Percentiles rank a stretch among this genome's conserved stretches.
Evolutionary conservation across 2,329 filamentous ascomycete genomes (phyloP).

Genomic region (Aspergillus udagawae): DNA sequence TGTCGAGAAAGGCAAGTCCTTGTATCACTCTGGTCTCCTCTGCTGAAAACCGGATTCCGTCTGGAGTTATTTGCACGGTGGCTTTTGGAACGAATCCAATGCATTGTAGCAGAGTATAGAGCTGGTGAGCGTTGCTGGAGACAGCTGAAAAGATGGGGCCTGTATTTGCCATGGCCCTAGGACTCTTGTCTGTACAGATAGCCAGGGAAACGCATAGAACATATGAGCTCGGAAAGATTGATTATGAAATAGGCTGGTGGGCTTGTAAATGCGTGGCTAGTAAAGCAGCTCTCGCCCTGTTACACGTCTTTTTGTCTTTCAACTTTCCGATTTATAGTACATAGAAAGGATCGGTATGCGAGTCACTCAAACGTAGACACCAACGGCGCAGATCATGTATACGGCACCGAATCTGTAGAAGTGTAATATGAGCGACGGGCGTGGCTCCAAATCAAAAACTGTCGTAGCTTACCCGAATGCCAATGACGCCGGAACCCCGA

Average conservation of each 20-base stretch:
- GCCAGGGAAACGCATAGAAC: conserved; percentile 7
- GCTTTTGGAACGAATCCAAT: conserved; percentile 58
- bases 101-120: conserved; percentile 58
- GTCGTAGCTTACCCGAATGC: conserved; percentile 72
- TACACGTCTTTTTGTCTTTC: conserved; percentile 15
- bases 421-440: conserved; percentile 7
- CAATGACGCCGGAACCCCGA: conserved; percentile 82
- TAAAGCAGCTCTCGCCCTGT: conserved; percentile 20
- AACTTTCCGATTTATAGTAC: conserved; percentile 34
- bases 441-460: conserved; percentile 1
- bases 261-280: conserved; percentile 29
- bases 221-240: conserved; percentile 9
- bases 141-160: conserved; percentile 56
- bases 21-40: conserved; percentile 90
- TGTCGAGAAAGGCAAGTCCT: conserved; percentile 82
- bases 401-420: conserved; percentile 76
- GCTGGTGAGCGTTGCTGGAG: conserved; percentile 58
- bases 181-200: conserved; percentile 5
- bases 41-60: conserved; percentile 81
- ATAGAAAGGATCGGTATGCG: conserved; percentile 25
- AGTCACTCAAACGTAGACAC: conserved; percentile 80
- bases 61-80: conserved; percentile 71
- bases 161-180: conserved; percentile 12
- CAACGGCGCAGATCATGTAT: conserved; percentile 98
- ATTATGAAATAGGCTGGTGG: conserved; percentile 10